Evolutionary conservation across 164 flowering plant species (phyloP), one percentile per base, ranked within the genome.

Genomic region (Macadamia integrifolia): DNA sequence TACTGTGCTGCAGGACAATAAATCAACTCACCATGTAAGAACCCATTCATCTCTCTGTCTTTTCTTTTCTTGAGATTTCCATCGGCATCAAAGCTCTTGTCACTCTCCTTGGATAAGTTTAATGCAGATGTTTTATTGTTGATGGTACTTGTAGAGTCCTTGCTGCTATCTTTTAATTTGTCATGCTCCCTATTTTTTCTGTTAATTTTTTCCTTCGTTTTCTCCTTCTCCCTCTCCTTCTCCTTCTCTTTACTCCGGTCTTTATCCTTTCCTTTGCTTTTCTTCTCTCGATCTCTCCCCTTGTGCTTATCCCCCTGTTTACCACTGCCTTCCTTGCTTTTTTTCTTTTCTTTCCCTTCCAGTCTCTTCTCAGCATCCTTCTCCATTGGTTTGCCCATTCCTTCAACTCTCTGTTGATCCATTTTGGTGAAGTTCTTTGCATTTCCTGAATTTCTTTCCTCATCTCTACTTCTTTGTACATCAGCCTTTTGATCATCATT

Each of bases 11-110:
- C 58, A 60, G 69, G 9, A 64, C 43, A 29, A 67, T 32, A 48
- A 56, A 60, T 58, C 40, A 59, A 82, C 95, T 87, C 84, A 92
- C 97, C 92, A 81, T 80, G 85, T 35, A 76, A 42, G 72, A 81
- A 71, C 30, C 90, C 93, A 80, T 88, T 88, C 44, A 71, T 73
- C 75, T 82, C 84, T 10, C 61, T 43, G 49, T 82, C 91, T 79
- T 87, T 86, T 65, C 87, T 73, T 74, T 88, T 89, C 68, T 72
- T 74, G 65, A 62, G 64, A 72, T 75, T 80, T 70, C 49, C 89
- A 65, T 73, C 80, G 15, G 48, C 14, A 59, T 30, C 66, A 69
- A 69, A 67, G 75, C 55, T 69, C 32, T 57, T 80, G 61, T 66
- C 65, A 65, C 71, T 60, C 23, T 71, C 78, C 73, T 72, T 74